Evolutionary conservation across 495 filamentous ascomycete genomes (phyloP), one percentile per base, ranked within the genome.

Genomic region (Neurospora sp.): DNA sequence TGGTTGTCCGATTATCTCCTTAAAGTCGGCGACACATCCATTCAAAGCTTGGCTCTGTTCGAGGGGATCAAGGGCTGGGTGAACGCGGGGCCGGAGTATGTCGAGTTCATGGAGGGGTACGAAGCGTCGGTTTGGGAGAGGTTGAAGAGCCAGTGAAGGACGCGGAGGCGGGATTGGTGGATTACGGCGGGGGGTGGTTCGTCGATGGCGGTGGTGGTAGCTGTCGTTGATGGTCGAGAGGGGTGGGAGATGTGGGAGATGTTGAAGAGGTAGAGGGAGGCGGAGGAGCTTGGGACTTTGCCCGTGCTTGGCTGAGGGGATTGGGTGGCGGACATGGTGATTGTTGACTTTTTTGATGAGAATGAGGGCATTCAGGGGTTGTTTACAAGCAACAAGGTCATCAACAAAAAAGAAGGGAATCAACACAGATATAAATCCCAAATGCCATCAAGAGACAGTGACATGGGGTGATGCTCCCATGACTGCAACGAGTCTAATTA

Each of bases 61-160:
- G 90, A 84, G 0, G 91, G 91, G 0, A 88, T 93, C 75, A 87
- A 86, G 62, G 90, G 89, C 1, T 93, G 91, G 91, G 90, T 80
- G 31, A 80, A 72, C 1, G 86, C 83, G 8, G 91, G 91, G 2
- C 77, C 75, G 2, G 86, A 90, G 73, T 89, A 86, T 79, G 82
- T 86, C 2, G 75, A 80, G 70, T 81, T 82, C 79, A 89, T 92
- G 83, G 85, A 88, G 71, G 91, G 81, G 48, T 92, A 88, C 81
- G 86, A 90, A 70, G 83, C 77, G 10, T 73, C 76, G 44, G 81
- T 81, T 2, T 91, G 89, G 89, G 27, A 16, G 20, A 75, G 54
- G 54, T 1, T 37, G 54, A 66, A 37, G 27, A 66, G 54, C 54
- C 54, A 66, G 54, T 66, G 54, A 66, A 66, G 54, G 27, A 66